Base-by-base conservation (phyloP, 2,329 filamentous ascomycete species). In the Phoma sp. region DNA sequence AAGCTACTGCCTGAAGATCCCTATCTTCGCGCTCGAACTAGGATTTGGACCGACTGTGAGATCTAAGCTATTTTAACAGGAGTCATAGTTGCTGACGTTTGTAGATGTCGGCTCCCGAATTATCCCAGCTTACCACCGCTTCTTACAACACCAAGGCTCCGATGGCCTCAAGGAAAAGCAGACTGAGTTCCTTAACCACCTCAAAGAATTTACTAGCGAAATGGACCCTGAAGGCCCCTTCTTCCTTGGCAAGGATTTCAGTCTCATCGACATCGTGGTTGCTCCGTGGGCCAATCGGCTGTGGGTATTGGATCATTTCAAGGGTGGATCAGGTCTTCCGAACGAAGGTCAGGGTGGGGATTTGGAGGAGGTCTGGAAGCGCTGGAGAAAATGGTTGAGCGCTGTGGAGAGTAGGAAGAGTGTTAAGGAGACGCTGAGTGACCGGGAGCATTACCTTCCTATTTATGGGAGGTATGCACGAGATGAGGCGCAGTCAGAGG, bases 301-400 rank as follows among this genome's bases (percentile, higher is more conserved):
- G 17, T 93, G 89, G 78, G 76, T 91, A 5, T 87, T 93, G 61
- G 88, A 93, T 62, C 82, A 91, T 58, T 93, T 88, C 69, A 93
- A 93, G 51, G 80, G 78, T 1, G 83, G 82, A 0, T 56, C 80
- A n/a, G 78, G 79, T 0, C 76, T 86, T 33, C 81, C 81, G 1
- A 74, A 59, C 43, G 68, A 78, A 28, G 81, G 81, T 0, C 39
- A 80, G 45, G 79, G 77, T 2, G 81, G 78, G 0, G 76, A 80
- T 7, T 83, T 89, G 30, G 84, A 85, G 46, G 71, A 71, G 29
- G 68, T 81, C 2, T 92, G 88, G 90, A 73, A 65, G 34, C 78
- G 89, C 40, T 93, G 88, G 85, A 77, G 81, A 63, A 78, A 68
- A 46, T 93, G 88, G 88, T 74, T 82, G 25, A 77, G 79, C 48